Evolutionary conservation across 2,329 filamentous ascomycete genomes (phyloP), one percentile per base, ranked within the genome.

Genomic region (Acrocalymma vagum): DNA sequence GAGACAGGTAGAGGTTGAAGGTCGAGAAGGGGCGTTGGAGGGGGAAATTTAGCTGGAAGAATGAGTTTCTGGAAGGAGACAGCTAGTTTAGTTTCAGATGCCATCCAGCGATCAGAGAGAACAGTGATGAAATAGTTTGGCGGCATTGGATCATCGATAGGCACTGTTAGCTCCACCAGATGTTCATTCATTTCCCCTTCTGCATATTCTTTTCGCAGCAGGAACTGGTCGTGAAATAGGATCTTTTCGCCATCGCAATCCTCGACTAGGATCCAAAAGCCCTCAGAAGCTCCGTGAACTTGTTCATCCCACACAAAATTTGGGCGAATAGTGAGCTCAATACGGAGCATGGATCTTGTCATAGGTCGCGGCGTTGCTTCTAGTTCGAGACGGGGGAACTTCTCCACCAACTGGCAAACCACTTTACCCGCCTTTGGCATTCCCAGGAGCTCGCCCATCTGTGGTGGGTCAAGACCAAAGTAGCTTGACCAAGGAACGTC

Each of bases 101-200:
- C 90, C 90, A 99, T 96, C 94, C 94, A 99, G 55, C 94, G 82
- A 69, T 99, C 94, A 3, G 93, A 97, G 14, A 96, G 75, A 25
- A 99, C 83, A 0, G 91, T 94, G 60, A 99, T 90, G 73, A 99
- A 99, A 75, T 99, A 99, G 70, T 99, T 95, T 0, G 95, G 94
- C 10, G 94, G 94, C 88, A 97, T 95, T 0, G 95, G 95, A 57
- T 99, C 94, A 1, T 90, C 92, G 55, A 99, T 95, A 1, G 94
- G 89, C 3, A 97, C 93, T 0, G 93, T 97, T 59, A 99, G 94
- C 57, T 99, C 94, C 18, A 99, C 87, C 9, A 96, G 73, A 70
- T 99, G 94, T 73, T 97, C 93, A 51, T 93, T 96, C 67, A 86
- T 82, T 61, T 97, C 93, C 1, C 87, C 81, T 45, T 84, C 77